Base-by-base conservation (phyloP, 768 basidiomycete species). In the Rhodocollybia butyracea region DNA sequence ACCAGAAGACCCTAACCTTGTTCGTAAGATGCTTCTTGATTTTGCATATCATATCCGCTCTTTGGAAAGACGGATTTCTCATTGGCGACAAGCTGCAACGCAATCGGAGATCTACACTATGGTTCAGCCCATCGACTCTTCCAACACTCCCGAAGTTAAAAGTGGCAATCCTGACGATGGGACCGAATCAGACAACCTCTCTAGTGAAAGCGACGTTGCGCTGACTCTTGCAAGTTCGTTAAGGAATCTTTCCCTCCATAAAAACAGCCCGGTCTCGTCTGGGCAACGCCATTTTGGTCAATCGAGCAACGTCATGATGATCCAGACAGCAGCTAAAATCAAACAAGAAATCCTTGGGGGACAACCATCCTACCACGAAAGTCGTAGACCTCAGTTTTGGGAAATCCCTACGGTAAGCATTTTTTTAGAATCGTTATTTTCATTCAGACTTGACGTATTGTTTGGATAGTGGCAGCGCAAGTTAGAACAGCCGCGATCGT, bases 251-350 rank as follows among this genome's bases (percentile, higher is more conserved):
- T 17, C 12, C 17, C 10, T n/a, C n/a, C n/a, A n/a, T 45, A 17
- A 45, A 27, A 45, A 66, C 68, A 11, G 76, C 2, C 17, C 27
- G 3, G 1, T 40, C n/a, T n/a, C n/a, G n/a, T n/a, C n/a, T n/a
- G n/a, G n/a, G 5, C 12, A 55, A 43, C 31, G 31, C 3, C 29
- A 48, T 51, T 46, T 26, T 40, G 40, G 46, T 22, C 29, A 27
- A 34, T 31, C 46, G 22, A 50, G 32, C 32, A 50, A 34, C 15
- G 38, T 50, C 11, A 38, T 67, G 48, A 66, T 73, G 13, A 61
- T 73, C 32, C 60, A 63, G 36, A 58, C 46, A 27, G 78, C 78
- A 10, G 67, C 76, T 19, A 70, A 73, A 46, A 61, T 79, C 39
- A 79, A 75, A 60, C 64, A 70, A 41, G 70, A 73, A 51, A 61